A percentile compares a stretch with the other conserved stretches of the same genome.
phyloP scores from a whole-genome alignment of 495 filamentous ascomycete genomes.

The Aspergillus avenaceus region DNA sequence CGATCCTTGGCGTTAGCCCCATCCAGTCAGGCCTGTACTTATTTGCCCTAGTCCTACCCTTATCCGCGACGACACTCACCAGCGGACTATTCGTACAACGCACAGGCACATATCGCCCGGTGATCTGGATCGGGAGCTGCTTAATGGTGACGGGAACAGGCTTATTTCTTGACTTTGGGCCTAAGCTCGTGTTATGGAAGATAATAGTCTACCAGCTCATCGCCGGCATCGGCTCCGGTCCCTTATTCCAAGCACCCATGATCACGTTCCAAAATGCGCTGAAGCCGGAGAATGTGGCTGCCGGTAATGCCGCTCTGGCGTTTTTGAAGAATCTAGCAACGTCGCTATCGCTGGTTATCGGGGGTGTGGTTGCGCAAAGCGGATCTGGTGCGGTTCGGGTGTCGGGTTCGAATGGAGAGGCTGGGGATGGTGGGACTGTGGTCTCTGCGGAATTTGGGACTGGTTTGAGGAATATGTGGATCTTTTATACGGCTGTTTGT shows the following conservation, averaged over 20 bases:
- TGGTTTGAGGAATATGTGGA: no score
- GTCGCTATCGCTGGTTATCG: slow-evolving; percentile 3
- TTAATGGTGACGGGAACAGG: background rate
- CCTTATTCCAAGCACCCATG: slow-evolving; percentile 3
- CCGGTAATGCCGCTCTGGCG: background rate
- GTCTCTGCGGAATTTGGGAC: no score
- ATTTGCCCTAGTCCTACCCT: no score
- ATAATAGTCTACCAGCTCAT: slow-evolving; percentile 1
- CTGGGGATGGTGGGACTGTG: no score
- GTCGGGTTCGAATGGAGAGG: no score
- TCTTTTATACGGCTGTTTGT: no score
- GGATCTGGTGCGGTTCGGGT: no score
- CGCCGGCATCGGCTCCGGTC: background rate
- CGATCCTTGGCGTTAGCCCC: background rate
- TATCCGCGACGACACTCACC: background rate
- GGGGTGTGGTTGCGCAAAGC: no score
- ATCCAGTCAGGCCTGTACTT: background rate
- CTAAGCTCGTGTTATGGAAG: background rate
- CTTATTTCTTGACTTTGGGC: background rate
- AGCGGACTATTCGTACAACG: background rate
- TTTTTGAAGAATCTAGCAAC: background rate
- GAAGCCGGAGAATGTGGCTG: background rate
- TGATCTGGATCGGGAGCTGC: background rate
- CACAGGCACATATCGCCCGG: background rate
- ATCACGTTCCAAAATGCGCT: background rate